Evolutionary conservation across 2,329 filamentous ascomycete species (phyloP), one percentile per base, ranked within the genome.

Genomic region (Fusarium multiceps): DNA sequence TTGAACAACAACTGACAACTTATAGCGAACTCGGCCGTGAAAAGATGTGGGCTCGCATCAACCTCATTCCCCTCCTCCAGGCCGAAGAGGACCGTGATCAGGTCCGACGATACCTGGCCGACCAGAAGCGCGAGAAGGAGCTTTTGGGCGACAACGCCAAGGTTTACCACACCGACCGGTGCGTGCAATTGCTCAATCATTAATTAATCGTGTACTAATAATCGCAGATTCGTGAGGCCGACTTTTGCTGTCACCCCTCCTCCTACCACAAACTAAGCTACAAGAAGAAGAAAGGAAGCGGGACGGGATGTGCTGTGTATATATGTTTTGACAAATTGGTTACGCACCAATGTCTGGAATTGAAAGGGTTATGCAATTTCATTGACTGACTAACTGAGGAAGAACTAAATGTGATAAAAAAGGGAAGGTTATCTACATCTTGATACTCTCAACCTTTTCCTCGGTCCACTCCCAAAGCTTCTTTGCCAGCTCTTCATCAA

Each of bases 11-110:
- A 27, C 61, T 71, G 34, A 73, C 65, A 27, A 2, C 1, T 27
- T 61, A 13, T 76, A 98, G 94, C 78, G 96, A 99, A 83, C 90
- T 97, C 73, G 93, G 90, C 69, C 93, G 96, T 76, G 96, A 99
- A 80, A 99, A 98, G 87, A 96, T 97, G 89, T 99, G 96, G 96
- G 89, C 93, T 67, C 92, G 96, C 79, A 97, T 99, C 82, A 90
- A 98, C 83, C 87, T 99, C 71, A 96, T 95, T 77, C 96, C 96
- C 62, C 84, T 97, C 69, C 89, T 99, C 70, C 95, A 98, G 81
- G 96, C 96, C 59, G 96, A 99, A 80, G 94, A 97, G 82, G 96
- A 99, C 84, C 91, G 96, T 66, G 96, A 99, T 83, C 91, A 95
- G 80, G 94, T 97, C 69, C 89, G 96, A 73, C 87, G 95, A 78